These are phyloP conservation scores for Puccinellia tenuiflora DNA, from an alignment of 176 grass and related monocot species.

Conservation along the genomic window DNA sequence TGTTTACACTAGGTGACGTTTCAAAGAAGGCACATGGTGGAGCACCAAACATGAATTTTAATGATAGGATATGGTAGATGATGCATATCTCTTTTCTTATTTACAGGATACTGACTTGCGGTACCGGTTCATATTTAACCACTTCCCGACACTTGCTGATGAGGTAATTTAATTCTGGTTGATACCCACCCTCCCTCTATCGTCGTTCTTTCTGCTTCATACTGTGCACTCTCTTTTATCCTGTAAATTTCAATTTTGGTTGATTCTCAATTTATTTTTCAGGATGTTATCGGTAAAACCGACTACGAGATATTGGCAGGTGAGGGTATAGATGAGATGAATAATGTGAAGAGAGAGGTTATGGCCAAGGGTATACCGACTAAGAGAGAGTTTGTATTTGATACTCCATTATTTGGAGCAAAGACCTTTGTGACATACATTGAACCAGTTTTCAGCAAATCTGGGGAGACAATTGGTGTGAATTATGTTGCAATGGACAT, in stretches of 20 bases:
- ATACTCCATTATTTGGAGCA: conserved; percentile 73
- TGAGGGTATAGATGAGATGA: conserved; percentile 74
- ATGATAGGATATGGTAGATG: conserved; percentile 15
- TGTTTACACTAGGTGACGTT: not conserved
- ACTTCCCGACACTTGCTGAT: conserved; percentile 83
- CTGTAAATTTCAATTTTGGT: conserved; percentile 8
- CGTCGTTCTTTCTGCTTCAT: conserved; percentile 5
- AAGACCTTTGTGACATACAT: conserved; percentile 95
- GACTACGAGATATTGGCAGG: conserved; percentile 82
- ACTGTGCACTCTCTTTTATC: not conserved
- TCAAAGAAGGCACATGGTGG: not conserved
- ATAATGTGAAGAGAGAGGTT: conserved; percentile 79
- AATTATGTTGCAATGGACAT: conserved; percentile 95
- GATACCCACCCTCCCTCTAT: not conserved
- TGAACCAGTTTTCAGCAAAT: conserved; percentile 81
- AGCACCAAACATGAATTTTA: not conserved
- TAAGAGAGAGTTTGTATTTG: conserved; percentile 81
- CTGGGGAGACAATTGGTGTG: conserved; percentile 66
- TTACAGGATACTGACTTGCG: conserved; percentile 79
- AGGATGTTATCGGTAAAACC: conserved; percentile 97
- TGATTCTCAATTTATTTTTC: conserved; percentile 25
- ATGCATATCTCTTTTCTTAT: conserved; percentile 7
- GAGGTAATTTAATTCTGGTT: conserved; percentile 52
- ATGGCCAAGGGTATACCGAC: conserved; percentile 54
- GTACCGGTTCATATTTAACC: conserved; percentile 97